Base-by-base conservation (phyloP, 108 stramenopile genomes). In the Nitzschia sp. region DNA sequence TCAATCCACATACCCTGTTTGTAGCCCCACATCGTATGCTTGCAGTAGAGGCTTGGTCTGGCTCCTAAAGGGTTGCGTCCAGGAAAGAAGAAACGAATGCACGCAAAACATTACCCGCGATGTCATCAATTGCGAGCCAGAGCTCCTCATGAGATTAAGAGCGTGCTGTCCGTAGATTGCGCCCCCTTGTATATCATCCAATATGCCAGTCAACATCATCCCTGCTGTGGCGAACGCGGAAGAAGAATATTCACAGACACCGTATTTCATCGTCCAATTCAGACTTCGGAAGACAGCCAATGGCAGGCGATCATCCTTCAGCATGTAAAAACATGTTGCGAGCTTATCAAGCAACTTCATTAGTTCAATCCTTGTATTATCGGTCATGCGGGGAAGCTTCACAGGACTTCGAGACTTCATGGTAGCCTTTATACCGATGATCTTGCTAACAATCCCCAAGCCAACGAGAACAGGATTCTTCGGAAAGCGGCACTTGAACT, bases 261-360 rank as follows among this genome's bases (percentile, higher is more conserved):
- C 64, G 25, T 65, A 30, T 51, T 49, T 30, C 26, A 65, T n/a
- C 8, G 64, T 49, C 47, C 34, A 42, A 2, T 49, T 27, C 3
- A 65, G 19, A 13, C 11, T 65, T 51, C 47, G n/a, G 13, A 28
- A 51, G 48, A 42, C 21, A 2, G 17, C 11, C 2, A 57, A 6
- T 6, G 51, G 13, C 25, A 69, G 4, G 32, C 49, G 68, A 27
- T 9, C 4, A 59, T 59, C 56, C 23, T 34, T 67, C 28, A 17
- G 11, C 8, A 38, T n/a, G 31, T 38, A 45, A 5, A 62, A 19
- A 9, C 36, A 23, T 3, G 28, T 38, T n/a, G 21, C 9, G 27
- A 67, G 54, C 11, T 42, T 8, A 25, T 64, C 26, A 29, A 69
- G 51, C 5, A 69, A 56, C 32, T 17, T 69, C 56, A 51, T 42